Evolutionary conservation across 352 stramenopile species (phyloP), one percentile per base, ranked within the genome.

Genomic region (Peronospora tabacina): DNA sequence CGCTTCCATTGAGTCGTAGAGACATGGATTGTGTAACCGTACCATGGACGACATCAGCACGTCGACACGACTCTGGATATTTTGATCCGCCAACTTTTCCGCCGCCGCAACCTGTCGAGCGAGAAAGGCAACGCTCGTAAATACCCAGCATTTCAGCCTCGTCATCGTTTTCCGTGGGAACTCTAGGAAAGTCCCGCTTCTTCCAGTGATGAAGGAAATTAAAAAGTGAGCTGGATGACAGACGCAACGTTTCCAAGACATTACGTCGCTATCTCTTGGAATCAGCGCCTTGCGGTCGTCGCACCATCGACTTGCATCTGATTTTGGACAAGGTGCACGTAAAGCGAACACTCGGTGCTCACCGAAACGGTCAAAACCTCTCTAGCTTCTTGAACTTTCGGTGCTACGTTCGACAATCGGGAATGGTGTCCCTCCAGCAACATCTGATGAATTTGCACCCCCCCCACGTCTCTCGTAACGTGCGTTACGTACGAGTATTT

Each of bases 1-100:
- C 43, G n/a, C 6, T 38, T n/a, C n/a, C 20, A 11, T 5, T 36
- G 5, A 17, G 32, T 38, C n/a, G 0, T 8, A 22, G 33, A 20
- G 33, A 12, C 33, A 38, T 0, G 10, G 16, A 11, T 2, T 28
- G 15, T 12, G 19, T 11, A 7, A 7, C 34, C 49, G 46, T 43
- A 68, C 62, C 62, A 70, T 70, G 2, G 58, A 51, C n/a, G 53
- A 55, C 41, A 70, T 52, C 11, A 70, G 29, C 41, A 42, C 24
- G 12, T 70, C 58, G 5, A 67, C 61, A 2, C 52, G 61, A 17
- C 16, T 43, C 13, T 64, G 29, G 20, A 70, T 20, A 4, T 30
- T 36, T 34, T 61, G 52, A 24, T 58, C 38, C 17, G 30, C 37
- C 19, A 20, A 11, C 16, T 34, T 2, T 9, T 32, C 44, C 33